A percentile compares a stretch with the other conserved stretches of the same genome.
Conservation (phyloP, 306 rosid species). For the Lathyrus aphaca region DNA sequence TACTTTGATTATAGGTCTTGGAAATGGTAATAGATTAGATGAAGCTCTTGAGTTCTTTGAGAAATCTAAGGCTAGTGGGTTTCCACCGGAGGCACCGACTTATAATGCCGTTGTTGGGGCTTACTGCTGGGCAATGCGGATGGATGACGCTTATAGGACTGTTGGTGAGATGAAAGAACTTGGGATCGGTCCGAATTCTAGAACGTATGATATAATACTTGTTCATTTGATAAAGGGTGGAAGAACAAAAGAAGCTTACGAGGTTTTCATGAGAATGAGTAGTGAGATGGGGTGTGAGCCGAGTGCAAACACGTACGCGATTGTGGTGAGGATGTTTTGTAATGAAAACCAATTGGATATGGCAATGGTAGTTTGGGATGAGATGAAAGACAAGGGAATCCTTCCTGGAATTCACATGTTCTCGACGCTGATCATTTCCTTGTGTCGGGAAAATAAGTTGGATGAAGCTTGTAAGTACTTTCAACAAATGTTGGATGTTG, state of each 20-base stretch:
- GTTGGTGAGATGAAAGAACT: constrained; percentile 65
- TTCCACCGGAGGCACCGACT: constrained; percentile 63
- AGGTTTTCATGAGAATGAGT: constrained; percentile 63
- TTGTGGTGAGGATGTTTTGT: constrained; percentile 83
- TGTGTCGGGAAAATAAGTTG: constrained; percentile 65
- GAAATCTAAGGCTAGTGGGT: constrained; percentile 58
- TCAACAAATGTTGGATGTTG: constrained; percentile 74
- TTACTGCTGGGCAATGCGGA: constrained; percentile 67
- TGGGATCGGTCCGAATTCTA: constrained; percentile 72
- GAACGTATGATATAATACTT: constrained; percentile 73
- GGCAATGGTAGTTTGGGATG: constrained; percentile 70
- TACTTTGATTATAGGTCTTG: constrained; percentile 79
- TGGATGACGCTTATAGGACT: constrained; percentile 55
- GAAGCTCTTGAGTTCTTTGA: constrained; percentile 74
- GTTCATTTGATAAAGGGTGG: constrained; percentile 66
- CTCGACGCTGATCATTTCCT: constrained; percentile 59
- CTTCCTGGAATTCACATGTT: constrained; percentile 88
- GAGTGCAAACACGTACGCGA: constrained; percentile 68
- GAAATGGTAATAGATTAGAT: constrained; percentile 66
- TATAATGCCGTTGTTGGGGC: constrained; percentile 90
- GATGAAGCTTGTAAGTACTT: constrained; percentile 81
- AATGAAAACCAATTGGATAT: constrained; percentile 59
- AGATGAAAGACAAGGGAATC: constrained; percentile 69
- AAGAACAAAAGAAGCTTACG: constrained; percentile 66
- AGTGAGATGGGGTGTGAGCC: constrained; percentile 65